A percentile compares a stretch with the other conserved stretches of the same genome.
phyloP scores from a whole-genome alignment of 176 grass and related monocot species.

The Triticum dicoccoides region DNA sequence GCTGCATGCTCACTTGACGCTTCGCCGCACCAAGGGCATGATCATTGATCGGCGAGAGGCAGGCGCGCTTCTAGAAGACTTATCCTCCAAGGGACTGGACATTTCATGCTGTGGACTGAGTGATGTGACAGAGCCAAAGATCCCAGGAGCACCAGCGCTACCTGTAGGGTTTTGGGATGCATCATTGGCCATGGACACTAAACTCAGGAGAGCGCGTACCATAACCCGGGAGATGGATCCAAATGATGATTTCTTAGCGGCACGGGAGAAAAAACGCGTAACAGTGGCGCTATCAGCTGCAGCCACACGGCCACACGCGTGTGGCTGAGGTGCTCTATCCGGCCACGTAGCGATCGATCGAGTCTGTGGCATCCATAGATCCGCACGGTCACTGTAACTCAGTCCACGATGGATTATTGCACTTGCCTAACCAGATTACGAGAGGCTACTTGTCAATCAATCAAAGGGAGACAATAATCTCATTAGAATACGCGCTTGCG shows the following conservation, averaged over 20 bases:
- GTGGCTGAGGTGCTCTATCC: neutral
- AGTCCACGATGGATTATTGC: neutral
- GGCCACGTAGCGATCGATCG: neutral
- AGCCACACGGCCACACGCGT: neutral
- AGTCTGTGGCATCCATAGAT: neutral
- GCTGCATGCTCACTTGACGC: neutral
- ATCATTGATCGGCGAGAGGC: neutral
- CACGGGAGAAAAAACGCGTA: neutral
- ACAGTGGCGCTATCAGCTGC: neutral
- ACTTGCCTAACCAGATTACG: neutral
- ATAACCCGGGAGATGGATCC: too few species aligned
- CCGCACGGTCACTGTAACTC: neutral
- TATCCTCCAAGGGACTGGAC: neutral
- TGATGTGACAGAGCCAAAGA: neutral
- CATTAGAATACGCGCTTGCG: neutral
- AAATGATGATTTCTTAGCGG: neutral
- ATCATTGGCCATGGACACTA: too few species aligned
- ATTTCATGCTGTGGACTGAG: too few species aligned
- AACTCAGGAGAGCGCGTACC: too few species aligned
- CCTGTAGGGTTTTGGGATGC: too few species aligned
- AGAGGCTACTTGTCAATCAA: neutral
- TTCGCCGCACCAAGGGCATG: neutral
- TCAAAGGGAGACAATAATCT: neutral
- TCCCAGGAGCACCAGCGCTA: too few species aligned
- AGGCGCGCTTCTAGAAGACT: neutral